Evolutionary conservation across 2,329 filamentous ascomycete genomes (phyloP), one percentile per base, ranked within the genome.

Genomic region (Pseudogymnoascus pannorum): DNA sequence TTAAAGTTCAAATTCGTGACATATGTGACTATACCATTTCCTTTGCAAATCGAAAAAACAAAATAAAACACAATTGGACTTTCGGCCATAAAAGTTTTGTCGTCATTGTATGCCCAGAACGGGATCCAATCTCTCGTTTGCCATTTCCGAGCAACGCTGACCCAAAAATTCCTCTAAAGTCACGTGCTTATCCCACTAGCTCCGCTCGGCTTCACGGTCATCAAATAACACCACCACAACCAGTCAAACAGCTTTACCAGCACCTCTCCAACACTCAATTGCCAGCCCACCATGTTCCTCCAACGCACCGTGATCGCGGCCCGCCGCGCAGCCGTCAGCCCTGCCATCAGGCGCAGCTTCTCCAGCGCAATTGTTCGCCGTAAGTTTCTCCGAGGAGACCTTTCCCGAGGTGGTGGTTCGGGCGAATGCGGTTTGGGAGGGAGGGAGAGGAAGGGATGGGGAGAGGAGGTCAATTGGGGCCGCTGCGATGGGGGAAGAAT

Each of bases 241-340:
- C 57, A 38, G 57, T 16, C 26, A 33, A 40, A 22, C 57, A 36
- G 57, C 57, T 38, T 16, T 24, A 16, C 29, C 31, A 58, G 33
- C 57, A 63, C 66, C 66, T 66, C 64, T 65, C 64, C 60, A 60
- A 66, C 40, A 61, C 64, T 62, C 66, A 68, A 68, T 69, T 70
- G 65, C 66, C 66, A 66, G 66, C 33, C 44, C 74, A 73, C 70
- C 71, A 86, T 87, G 85, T 84, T 87, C 70, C 73, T 87, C 73
- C 82, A 85, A 79, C 85, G 85, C 73, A 79, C 84, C 72, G 83
- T 80, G 73, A 72, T 84, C 67, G 76, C 80, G 68, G 84, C 83
- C 71, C 84, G 85, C 74, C 82, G 85, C 65, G 84, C 79, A 26
- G 79, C 79, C 71, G 77, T 78, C 64, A 70, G 75, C 61, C 81